phyloP scores from a whole-genome alignment of 108 stramenopile species.

The Fragilaria radians region DNA sequence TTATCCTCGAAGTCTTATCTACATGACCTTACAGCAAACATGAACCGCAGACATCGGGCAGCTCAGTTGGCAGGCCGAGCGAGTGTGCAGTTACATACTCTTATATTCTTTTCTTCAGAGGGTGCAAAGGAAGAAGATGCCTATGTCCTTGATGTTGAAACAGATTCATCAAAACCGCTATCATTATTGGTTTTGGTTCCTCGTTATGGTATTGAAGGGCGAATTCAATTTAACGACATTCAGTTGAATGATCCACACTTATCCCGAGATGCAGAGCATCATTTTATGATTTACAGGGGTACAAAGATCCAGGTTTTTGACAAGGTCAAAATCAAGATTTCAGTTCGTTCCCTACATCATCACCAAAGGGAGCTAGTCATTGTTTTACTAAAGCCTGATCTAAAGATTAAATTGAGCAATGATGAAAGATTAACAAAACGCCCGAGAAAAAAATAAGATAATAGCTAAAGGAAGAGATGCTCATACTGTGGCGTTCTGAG shows the following conservation, averaged over 20 bases:
- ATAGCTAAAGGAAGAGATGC: no score
- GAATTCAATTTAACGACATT: slow-evolving; percentile 53
- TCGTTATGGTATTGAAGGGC: slow-evolving; percentile 97
- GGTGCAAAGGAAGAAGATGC: slow-evolving; percentile 81
- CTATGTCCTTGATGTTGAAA: slow-evolving; percentile 87
- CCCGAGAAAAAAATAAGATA: no score
- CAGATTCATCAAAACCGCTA: slow-evolving; percentile 44
- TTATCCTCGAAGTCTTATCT: slow-evolving; percentile 85
- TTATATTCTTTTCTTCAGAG: slow-evolving; percentile 84
- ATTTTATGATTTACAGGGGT: slow-evolving; percentile 49
- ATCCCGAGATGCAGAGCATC: slow-evolving; percentile 47
- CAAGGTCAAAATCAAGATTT: slow-evolving; percentile 77
- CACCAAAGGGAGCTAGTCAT: slow-evolving; percentile 66
- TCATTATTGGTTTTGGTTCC: slow-evolving; percentile 91
- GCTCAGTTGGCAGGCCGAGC: slow-evolving; percentile 94
- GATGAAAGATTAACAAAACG: no score
- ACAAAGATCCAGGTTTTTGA: slow-evolving; percentile 79
- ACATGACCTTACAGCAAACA: slow-evolving; percentile 91
- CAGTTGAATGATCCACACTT: slow-evolving; percentile 44
- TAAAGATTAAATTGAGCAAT: slow-evolving; percentile 8
- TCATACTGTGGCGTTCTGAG: no score
- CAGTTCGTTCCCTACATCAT: slow-evolving; percentile 52
- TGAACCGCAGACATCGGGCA: slow-evolving; percentile 94
- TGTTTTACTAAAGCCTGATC: slow-evolving; percentile 50
- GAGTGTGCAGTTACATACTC: slow-evolving; percentile 88